Percentiles rank a stretch among this genome's conserved stretches.
Evolutionary conservation across 2,329 filamentous ascomycete species (phyloP).

Genomic region (Scorias spongiosa): DNA sequence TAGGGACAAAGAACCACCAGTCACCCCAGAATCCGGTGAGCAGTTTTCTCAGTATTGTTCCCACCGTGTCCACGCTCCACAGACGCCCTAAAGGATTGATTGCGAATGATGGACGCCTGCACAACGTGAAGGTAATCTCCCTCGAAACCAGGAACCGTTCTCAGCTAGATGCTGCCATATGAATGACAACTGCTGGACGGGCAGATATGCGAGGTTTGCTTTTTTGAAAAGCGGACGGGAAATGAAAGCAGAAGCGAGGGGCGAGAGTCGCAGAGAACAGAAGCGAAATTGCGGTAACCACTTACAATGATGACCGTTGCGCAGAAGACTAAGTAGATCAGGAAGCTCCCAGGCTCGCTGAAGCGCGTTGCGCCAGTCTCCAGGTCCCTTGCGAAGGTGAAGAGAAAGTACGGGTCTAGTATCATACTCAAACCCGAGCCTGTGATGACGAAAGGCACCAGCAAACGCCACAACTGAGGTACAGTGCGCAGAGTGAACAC

Average conservation of each 20-base stretch:
- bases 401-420: constrained; percentile 65
- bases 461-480: constrained; percentile 45
- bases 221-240: constrained; percentile 7
- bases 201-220: constrained; percentile 45
- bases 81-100: constrained; percentile 25
- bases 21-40: constrained; percentile 38
- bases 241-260: constrained; percentile 2
- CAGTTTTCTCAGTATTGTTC: constrained; percentile 37
- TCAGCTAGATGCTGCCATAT: constrained; percentile 25
- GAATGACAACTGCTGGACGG: constrained; percentile 27
- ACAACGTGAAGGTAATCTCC: constrained; percentile 37
- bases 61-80: constrained; percentile 37
- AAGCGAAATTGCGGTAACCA: constrained; percentile 9
- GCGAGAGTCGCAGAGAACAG: constrained; percentile 6
- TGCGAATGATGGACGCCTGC: constrained; percentile 36
- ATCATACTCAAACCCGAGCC: constrained; percentile 42
- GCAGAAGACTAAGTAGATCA: constrained; percentile 67
- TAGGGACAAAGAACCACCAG: constrained; percentile 51
- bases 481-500: constrained; percentile 36
- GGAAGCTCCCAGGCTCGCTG: constrained; percentile 57
- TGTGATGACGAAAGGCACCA: constrained; percentile 45
- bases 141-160: constrained; percentile 41
- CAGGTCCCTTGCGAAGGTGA: constrained; percentile 59
- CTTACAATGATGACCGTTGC: constrained; percentile 63
- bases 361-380: constrained; percentile 62